Evolutionary conservation across 805 yeast genomes (phyloP).

Genomic region (Starmera amethionina): DNA sequence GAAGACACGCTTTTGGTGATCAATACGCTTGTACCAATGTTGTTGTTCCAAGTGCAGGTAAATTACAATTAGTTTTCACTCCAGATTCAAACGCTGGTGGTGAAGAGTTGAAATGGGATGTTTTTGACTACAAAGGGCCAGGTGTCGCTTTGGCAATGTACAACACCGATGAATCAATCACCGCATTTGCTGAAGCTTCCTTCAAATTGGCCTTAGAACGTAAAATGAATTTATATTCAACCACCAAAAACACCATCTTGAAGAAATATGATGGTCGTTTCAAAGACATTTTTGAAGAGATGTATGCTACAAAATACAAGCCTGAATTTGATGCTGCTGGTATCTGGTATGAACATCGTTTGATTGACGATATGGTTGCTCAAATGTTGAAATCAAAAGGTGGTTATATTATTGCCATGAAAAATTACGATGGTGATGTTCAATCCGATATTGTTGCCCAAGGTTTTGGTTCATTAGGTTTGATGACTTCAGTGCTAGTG

Average conservation of each 20-base stretch:
- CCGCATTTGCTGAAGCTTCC: constrained; percentile 87
- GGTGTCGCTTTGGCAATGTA: constrained; percentile 87
- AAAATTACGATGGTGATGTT: constrained; percentile 97
- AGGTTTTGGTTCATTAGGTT: constrained; percentile 93
- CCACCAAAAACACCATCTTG: constrained; percentile 92
- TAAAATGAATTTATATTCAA: constrained; percentile 70
- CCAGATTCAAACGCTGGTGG: constrained; percentile 46
- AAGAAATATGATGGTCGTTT: constrained; percentile 92
- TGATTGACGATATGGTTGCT: constrained; percentile 98
- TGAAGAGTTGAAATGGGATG: constrained; percentile 44
- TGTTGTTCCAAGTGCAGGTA: constrained; percentile 72
- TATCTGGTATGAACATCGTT: constrained; percentile 95
- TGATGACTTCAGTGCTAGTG: constrained; percentile 94
- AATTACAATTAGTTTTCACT: constrained; percentile 65
- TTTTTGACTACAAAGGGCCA: constrained; percentile 58
- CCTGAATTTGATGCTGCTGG: constrained; percentile 62
- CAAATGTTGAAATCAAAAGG: constrained; percentile 96
- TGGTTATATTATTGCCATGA: constrained; percentile 91
- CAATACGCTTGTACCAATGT: constrained; percentile 92
- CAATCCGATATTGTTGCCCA: constrained; percentile 96
- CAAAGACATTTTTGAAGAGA: constrained; percentile 82
- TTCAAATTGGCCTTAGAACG: constrained; percentile 79
- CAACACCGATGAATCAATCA: constrained; percentile 87
- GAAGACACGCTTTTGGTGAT: constrained; percentile 96
- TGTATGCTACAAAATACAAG: constrained; percentile 66